A percentile compares a stretch with the other conserved stretches of the same genome.
Conservation (phyloP, 2,329 filamentous ascomycete species). For the Penicillium hesseltinei region DNA sequence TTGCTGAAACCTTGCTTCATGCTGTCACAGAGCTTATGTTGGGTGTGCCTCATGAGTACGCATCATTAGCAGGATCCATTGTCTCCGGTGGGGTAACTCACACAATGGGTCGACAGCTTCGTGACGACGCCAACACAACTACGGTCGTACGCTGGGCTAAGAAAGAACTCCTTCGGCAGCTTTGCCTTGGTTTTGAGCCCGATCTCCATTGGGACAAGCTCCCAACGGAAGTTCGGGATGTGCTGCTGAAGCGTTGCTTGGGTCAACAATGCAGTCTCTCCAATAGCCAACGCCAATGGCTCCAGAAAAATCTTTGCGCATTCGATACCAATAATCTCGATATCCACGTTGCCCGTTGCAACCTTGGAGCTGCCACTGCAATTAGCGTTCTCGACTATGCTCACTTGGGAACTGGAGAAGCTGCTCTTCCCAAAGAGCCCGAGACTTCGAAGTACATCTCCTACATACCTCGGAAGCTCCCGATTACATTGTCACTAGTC, state of each 20-base stretch:
- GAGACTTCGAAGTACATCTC: conserved; percentile 31
- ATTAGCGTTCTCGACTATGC: conserved; percentile 34
- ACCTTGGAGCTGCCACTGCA: conserved; percentile 46
- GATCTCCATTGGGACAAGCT: conserved; percentile 54
- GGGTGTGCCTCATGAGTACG: conserved; percentile 39
- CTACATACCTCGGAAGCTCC: conserved; percentile 27
- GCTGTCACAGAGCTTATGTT: conserved; percentile 37
- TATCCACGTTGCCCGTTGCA: conserved; percentile 49
- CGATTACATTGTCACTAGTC: conserved; percentile 25
- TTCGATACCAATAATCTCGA: conserved; percentile 39
- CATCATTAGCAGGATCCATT: conserved; percentile 34
- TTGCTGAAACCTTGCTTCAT: conserved; percentile 41
- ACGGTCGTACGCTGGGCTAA: conserved; percentile 43
- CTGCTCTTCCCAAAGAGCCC: conserved; percentile 22
- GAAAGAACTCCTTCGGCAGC: conserved; percentile 47
- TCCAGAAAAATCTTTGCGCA: conserved; percentile 41
- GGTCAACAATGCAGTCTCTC: conserved; percentile 45
- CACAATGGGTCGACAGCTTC: conserved; percentile 35
- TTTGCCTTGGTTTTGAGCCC: conserved; percentile 51
- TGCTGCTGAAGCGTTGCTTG: conserved; percentile 48
- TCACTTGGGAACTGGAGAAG: conserved; percentile 29
- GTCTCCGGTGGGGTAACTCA: conserved; percentile 35
- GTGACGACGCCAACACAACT: conserved; percentile 37
- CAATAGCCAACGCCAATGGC: conserved; percentile 44
- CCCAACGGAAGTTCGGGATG: conserved; percentile 46